Evolutionary conservation across 371 early-diverging fungal species (phyloP), one percentile per base, ranked within the genome.

Genomic region (Mucor racemosus): DNA sequence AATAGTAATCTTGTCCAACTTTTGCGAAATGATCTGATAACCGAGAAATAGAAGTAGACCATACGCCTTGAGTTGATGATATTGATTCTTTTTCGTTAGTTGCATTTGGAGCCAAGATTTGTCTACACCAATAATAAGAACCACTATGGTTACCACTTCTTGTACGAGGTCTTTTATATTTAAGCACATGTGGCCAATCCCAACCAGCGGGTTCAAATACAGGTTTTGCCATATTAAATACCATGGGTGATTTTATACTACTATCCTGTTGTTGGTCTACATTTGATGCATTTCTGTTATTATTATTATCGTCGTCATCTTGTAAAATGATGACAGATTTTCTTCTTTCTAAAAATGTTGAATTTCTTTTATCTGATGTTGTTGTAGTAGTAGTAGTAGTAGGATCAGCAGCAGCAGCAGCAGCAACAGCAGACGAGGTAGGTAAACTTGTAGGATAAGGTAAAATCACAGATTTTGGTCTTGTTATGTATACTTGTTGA

Each of bases 141-240:
- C 60, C 57, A 33, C 34, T 42, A 14, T 61, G 48, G 8, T n/a
- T 38, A 11, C 53, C 34, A 39, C 64, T 62, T 39, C 41, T 55
- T 33, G 44, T 55, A 15, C 63, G 54, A 44, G 64, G 59, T 55
- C 66, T 33, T 21, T 74, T 77, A 19, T 62, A 46, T 41, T 77
- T 74, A 0, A 77, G 31, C 10, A 77, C 50, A 31, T 39, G 48
- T 11, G 75, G 73, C 77, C 77, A 76, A 41, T 76, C 74, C 77
- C 77, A 76, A 10, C 69, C 74, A 17, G 77, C 77, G 34, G 77
- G 77, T 65, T 71, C 72, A 69, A 76, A 76, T 10, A 71, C 33
- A 19, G 77, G 76, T 5, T 60, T 65, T 19, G 77, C 62, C 77
- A 76, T 76, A 19, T 64, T 67, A 33, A 77, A 73, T 31, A 77